These are phyloP conservation scores for Picea glauca DNA, from an alignment of 75 land plant genomes.

Conservation along the genomic window DNA sequence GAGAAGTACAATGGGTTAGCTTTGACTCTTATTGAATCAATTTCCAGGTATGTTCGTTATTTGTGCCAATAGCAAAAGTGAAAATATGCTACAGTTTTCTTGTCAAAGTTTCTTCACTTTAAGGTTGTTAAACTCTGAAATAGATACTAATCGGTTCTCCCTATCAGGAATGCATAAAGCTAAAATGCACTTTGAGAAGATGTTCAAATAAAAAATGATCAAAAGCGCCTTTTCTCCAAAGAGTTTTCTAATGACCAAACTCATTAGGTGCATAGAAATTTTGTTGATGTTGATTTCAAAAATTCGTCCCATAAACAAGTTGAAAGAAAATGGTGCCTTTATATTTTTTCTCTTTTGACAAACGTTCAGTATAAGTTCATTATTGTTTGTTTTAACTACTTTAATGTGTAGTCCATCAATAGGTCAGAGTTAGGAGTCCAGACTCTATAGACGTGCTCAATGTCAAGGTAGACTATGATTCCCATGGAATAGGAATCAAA, in stretches of 20 bases:
- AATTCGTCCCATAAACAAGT: background rate
- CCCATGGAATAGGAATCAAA: background rate
- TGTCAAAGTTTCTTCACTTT: no score
- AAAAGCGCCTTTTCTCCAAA: no score
- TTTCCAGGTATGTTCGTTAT: constrained; percentile 59
- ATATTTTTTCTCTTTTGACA: background rate
- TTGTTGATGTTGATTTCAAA: background rate
- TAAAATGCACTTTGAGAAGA: no score
- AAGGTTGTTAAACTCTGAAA: background rate
- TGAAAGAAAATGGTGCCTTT: background rate
- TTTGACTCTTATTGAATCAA: constrained; percentile 78
- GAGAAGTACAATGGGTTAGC: constrained; percentile 77
- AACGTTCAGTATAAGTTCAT: background rate
- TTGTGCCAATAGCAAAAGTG: background rate
- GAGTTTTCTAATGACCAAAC: no score
- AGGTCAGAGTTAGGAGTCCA: no score
- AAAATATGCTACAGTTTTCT: background rate
- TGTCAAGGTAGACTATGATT: no score
- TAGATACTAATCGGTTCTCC: background rate
- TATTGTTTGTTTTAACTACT: background rate
- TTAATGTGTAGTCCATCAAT: background rate
- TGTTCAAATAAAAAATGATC: no score
- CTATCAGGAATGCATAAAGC: background rate
- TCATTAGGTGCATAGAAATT: background rate
- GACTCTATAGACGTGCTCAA: no score